These are phyloP conservation scores for Abrus precatorius DNA, from an alignment of 306 rosid species.

Conservation along the genomic window DNA sequence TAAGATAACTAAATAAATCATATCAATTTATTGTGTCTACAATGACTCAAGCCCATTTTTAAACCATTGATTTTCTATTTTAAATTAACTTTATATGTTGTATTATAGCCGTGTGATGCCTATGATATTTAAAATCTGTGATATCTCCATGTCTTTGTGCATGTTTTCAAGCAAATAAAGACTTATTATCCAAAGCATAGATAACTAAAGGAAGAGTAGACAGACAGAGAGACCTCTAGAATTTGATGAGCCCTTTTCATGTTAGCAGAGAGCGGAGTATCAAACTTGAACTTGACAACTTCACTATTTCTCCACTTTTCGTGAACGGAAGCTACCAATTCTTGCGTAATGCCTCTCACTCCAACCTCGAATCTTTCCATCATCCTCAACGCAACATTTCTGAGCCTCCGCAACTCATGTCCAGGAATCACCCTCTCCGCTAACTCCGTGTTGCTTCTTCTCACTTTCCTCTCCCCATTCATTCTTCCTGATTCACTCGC, in stretches of 20 bases:
- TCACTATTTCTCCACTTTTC: slow-evolving; percentile 78
- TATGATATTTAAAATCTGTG: too few species aligned
- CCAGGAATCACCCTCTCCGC: slow-evolving; percentile 78
- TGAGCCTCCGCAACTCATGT: slow-evolving; percentile 84
- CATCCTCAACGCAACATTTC: slow-evolving; percentile 83
- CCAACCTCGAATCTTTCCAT: slow-evolving; percentile 81
- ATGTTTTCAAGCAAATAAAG: too few species aligned
- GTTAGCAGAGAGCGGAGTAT: slow-evolving; percentile 73
- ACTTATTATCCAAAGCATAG: too few species aligned
- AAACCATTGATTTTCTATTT: too few species aligned
- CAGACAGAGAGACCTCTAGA: slow-evolving; percentile 66
- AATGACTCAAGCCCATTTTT: too few species aligned
- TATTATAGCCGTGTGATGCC: too few species aligned
- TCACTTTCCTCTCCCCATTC: slow-evolving; percentile 53
- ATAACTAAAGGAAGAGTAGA: slow-evolving; percentile 4
- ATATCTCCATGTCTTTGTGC: too few species aligned
- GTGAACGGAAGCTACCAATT: slow-evolving; percentile 71
- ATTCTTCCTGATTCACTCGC: slow-evolving; percentile 37
- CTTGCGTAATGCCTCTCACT: slow-evolving; percentile 77
- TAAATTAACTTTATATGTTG: too few species aligned
- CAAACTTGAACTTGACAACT: slow-evolving; percentile 88
- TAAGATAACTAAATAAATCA: too few species aligned
- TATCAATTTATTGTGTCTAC: too few species aligned
- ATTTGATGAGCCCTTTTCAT: slow-evolving; percentile 80
- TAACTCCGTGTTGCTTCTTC: slow-evolving; percentile 65